These are phyloP conservation scores for Irpex sp. DNA, from an alignment of 1,284 basidiomycete genomes.

Conservation along the genomic window DNA sequence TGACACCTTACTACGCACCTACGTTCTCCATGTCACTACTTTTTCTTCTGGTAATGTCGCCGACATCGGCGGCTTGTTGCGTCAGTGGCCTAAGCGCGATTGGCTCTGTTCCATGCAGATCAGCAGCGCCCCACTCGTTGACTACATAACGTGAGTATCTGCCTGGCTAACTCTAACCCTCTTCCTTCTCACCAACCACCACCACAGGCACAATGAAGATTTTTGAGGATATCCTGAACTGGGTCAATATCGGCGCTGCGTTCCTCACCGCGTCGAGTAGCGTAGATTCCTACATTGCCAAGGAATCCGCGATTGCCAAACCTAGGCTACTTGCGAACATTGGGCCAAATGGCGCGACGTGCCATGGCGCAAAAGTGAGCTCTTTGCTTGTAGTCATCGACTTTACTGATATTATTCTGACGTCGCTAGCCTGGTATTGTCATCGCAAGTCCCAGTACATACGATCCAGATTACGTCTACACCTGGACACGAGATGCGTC, in stretches of 20 bases:
- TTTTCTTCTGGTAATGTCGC: too few relatives aligned
- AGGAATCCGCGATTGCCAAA: conserved; percentile 53
- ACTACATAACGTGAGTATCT: background rate
- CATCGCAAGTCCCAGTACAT: conserved; percentile 33
- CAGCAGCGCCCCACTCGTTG: too few relatives aligned
- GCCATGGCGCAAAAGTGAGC: conserved; percentile 44
- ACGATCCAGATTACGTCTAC: conserved; percentile 36
- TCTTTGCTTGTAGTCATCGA: background rate
- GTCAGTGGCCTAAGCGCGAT: background rate
- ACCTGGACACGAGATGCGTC: conserved; percentile 40
- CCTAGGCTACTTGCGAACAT: conserved; percentile 62
- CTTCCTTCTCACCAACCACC: background rate
- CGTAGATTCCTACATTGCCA: conserved; percentile 39
- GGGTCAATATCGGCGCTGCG: background rate
- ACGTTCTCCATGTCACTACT: too few relatives aligned
- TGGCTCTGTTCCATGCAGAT: background rate
- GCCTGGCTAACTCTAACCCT: background rate
- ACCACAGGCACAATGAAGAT: background rate
- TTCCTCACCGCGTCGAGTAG: conserved; percentile 22
- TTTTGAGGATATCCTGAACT: background rate
- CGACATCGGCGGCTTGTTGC: too few relatives aligned
- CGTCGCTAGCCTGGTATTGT: conserved; percentile 28
- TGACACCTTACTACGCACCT: too few relatives aligned
- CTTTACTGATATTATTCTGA: background rate
- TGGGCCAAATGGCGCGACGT: conserved; percentile 50